A percentile compares a stretch with the other conserved stretches of the same genome.
Conservation (phyloP, 305 asterid genomes). For the Solanum hybrid region DNA sequence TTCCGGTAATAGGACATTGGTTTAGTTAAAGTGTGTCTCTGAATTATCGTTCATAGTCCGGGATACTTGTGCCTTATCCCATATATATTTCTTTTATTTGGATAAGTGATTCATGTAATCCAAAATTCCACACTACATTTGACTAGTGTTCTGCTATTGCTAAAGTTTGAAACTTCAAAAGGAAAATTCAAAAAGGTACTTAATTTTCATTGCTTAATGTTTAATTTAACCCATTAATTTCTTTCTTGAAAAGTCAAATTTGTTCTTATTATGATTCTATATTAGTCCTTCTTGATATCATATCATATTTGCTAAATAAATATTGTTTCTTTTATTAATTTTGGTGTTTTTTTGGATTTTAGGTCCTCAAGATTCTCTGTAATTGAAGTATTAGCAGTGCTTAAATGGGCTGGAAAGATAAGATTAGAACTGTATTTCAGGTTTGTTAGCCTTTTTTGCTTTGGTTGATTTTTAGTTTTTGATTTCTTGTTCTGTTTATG, state of each 20-base stretch:
- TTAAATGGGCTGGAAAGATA: constrained; percentile 42
- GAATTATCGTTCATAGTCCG: too few relatives aligned
- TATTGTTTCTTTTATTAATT: not conserved
- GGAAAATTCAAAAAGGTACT: too few relatives aligned
- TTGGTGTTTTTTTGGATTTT: not conserved
- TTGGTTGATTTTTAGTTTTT: not conserved
- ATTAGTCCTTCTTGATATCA: not conserved
- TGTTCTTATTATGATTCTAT: not conserved
- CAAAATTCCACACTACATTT: too few relatives aligned
- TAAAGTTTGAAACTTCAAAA: too few relatives aligned
- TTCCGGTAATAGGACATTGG: accelerated
- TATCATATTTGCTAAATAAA: not conserved
- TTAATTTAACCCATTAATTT: too few relatives aligned
- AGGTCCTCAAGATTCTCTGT: not conserved
- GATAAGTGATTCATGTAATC: too few relatives aligned
- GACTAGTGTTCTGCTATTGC: too few relatives aligned
- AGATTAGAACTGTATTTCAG: constrained; percentile 42
- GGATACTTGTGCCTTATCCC: too few relatives aligned
- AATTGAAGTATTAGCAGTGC: not conserved
- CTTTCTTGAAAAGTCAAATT: too few relatives aligned
- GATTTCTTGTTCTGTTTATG: not conserved
- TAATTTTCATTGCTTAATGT: too few relatives aligned
- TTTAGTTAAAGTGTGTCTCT: too few relatives aligned
- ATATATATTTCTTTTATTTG: too few relatives aligned
- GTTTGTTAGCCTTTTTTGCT: constrained; percentile 21